Conservation (phyloP, 164 flowering plant species). For the Paratinospora sagittata region DNA sequence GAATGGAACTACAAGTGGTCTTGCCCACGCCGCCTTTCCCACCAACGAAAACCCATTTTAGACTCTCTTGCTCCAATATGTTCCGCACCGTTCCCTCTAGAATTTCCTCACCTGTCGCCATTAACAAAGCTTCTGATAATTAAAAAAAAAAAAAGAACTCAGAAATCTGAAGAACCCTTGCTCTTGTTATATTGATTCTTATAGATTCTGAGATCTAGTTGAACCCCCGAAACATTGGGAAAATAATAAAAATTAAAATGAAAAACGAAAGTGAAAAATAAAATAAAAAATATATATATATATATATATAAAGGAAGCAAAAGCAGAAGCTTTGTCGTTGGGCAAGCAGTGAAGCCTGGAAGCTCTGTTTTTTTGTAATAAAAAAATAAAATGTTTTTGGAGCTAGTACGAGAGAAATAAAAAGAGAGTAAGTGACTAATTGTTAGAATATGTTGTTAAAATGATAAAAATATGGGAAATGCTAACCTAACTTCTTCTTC, state of each 20-base stretch:
- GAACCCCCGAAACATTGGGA: no score
- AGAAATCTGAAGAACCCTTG: neutral
- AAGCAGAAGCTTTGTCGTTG: neutral
- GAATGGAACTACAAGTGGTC: conserved; percentile 85
- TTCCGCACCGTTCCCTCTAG: conserved; percentile 71
- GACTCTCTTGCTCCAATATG: conserved; percentile 67
- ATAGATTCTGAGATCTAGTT: no score
- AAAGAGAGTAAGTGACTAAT: no score
- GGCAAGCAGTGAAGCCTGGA: neutral
- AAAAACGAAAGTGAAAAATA: neutral
- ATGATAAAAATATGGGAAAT: no score
- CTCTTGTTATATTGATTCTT: no score
- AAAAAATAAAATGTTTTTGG: no score
- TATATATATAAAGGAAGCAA: neutral
- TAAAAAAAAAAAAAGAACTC: neutral
- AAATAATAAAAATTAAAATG: no score
- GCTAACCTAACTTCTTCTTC: no score
- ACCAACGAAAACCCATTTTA: conserved; percentile 95
- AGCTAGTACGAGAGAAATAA: no score
- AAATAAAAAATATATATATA: neutral
- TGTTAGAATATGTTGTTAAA: no score
- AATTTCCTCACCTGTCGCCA: conserved; percentile 39
- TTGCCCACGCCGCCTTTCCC: conserved; percentile 99
- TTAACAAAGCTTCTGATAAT: conserved; percentile 11
- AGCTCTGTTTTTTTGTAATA: no score